Evolutionary conservation across 2,329 filamentous ascomycete species (phyloP), one percentile per base, ranked within the genome.

Genomic region (Trematosphaeria pertusa): DNA sequence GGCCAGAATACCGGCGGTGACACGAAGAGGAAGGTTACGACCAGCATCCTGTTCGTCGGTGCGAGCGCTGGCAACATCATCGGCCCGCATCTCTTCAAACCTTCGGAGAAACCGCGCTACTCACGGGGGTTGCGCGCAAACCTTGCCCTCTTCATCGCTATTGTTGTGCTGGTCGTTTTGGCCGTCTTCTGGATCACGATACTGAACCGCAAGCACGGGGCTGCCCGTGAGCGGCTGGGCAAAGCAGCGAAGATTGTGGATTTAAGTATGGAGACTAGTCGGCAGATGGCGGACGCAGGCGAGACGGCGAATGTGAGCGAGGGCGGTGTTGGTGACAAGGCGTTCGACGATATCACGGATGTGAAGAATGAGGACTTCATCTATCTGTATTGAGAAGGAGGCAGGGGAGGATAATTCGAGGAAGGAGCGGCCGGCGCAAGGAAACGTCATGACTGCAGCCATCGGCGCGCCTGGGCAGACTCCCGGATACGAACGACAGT

Each of bases 21-120:
- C 60, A 88, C 86, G 0, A 89, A 89, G 69, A 82, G 83, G 52
- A 88, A 87, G 60, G 80, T 81, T 8, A 86, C 81, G 0, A 87
- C 84, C 0, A 84, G 80, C 10, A 75, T 87, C 5, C 73, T 88
- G 1, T 86, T 88, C 58, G 78, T 88, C 36, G 84, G 85, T 4
- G 81, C 85, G 48, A 86, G 81, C 40, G 80, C 80, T 1, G 86
- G 86, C 5, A 88, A 89, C 55, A 82, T 88, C 26, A 73, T 87
- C 17, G 86, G 85, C 0, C 86, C 86, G 0, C 78, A 84, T 36
- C 73, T 88, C 0, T 88, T 86, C 65, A 85, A 80, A 3, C 80
- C 82, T 0, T 77, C 77, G 2, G 83, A 87, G 57, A 80, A 78
- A 22, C 84, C 84, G 0, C 67, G 77, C 2, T 87, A 87, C 43